Percentiles rank a stretch among this genome's conserved stretches.
Evolutionary conservation across 768 basidiomycete species (phyloP).

Genomic region (Lentinus tigrinus): DNA sequence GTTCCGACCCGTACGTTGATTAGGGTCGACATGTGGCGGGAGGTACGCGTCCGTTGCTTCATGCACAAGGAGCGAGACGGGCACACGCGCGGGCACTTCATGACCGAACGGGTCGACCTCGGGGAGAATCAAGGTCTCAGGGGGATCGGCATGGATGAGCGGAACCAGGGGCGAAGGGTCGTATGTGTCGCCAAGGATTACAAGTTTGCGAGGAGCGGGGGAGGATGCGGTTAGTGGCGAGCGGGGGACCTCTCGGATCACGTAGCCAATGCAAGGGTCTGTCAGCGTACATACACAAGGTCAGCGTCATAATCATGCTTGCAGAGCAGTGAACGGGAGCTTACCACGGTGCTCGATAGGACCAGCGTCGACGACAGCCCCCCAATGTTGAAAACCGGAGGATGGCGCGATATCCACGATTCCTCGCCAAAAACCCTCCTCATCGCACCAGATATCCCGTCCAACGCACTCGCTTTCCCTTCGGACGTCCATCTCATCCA

Average conservation of each 20-base stretch:
- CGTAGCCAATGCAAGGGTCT: conserved; percentile 82
- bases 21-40: conserved; percentile 50
- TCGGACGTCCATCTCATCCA: conserved; percentile 35
- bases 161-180: conserved; percentile 61
- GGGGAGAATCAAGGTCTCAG: conserved; percentile 9
- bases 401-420: conserved; percentile 41
- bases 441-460: conserved; percentile 49
- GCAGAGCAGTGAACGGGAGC: conserved; percentile 15
- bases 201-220: conserved; percentile 56
- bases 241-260: conserved; percentile 56
- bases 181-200: conserved; percentile 76
- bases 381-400: conserved; percentile 9
- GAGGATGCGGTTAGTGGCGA: conserved; percentile 9
- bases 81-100: conserved; percentile 1
- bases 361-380: conserved; percentile 65
- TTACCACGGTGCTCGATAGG: conserved; percentile 75
- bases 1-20: conserved; percentile 41
- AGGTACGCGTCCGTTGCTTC: conserved; percentile 81
- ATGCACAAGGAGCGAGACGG: conserved; percentile 70
- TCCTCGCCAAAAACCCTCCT: conserved; percentile 66
- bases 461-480: conserved; percentile 69
- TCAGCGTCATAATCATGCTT: background rate
- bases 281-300: background rate
- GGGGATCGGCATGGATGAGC: conserved; percentile 32
- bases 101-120: conserved; percentile 37